These are phyloP conservation scores for Trichosanthes truncata DNA, from an alignment of 306 rosid genomes.

Conservation along the genomic window DNA sequence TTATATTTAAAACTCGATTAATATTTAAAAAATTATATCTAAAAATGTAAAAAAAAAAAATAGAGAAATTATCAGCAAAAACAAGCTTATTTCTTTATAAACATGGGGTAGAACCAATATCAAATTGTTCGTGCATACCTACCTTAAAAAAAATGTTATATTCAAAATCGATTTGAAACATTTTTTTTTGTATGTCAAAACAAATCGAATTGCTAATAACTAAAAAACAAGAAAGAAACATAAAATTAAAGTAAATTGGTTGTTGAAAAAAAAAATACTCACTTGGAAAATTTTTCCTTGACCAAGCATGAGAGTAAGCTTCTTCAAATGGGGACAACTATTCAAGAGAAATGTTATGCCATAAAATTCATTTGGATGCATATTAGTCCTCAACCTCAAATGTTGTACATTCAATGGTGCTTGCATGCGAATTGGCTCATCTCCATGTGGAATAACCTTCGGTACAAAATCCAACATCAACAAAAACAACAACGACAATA, in stretches of 20 bases:
- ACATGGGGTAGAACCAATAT: too few relatives aligned
- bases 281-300: conserved; percentile 8
- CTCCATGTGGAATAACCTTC: conserved; percentile 23
- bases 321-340: conserved; percentile 26
- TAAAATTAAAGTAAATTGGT: too few relatives aligned
- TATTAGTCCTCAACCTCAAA: conserved; percentile 27
- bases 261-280: conserved; percentile 2
- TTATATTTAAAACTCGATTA: too few relatives aligned
- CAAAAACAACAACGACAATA: too few relatives aligned
- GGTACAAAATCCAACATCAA: neutral
- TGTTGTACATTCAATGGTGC: conserved; percentile 18
- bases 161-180: too few relatives aligned
- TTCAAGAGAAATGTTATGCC: conserved; percentile 35
- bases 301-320: conserved; percentile 24
- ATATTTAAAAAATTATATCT: too few relatives aligned
- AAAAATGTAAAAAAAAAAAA: too few relatives aligned
- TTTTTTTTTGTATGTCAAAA: too few relatives aligned
- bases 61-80: too few relatives aligned
- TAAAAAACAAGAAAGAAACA: neutral
- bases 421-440: conserved; percentile 10
- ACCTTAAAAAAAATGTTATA: neutral
- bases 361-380: conserved; percentile 26
- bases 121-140: neutral
- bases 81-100: too few relatives aligned
- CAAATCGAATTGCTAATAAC: too few relatives aligned